Evolutionary conservation across 2,329 filamentous ascomycete species (phyloP), one percentile per base, ranked within the genome.

Genomic region (Colletotrichum limetticola): DNA sequence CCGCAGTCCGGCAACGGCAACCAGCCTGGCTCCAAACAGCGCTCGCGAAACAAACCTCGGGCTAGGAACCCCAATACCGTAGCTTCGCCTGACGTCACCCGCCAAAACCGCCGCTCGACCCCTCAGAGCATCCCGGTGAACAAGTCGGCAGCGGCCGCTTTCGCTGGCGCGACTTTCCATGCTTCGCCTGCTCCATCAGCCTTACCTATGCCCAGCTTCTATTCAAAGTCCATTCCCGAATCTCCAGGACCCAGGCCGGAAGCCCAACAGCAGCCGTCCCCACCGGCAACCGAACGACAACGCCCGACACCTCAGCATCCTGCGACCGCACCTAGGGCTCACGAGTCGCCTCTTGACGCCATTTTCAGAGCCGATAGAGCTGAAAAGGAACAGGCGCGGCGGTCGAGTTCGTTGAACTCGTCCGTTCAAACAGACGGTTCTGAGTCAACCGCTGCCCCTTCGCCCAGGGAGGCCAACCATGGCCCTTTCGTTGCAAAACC

Each of bases 141-240:
- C 75, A 88, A 87, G 78, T 82, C 87, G 58, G 82, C 82, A 35
- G 83, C 83, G 61, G 86, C 90, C 72, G 91, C 93, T 58, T 99
- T 98, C 83, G 97, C 97, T 52, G 97, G 96, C 16, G 93, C 96
- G 42, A 97, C 95, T 5, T 99, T 98, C 82, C 95, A 98, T 82
- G 94, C 95, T 53, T 98, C 97, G 9, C 97, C 97, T 24, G 96
- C 95, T 1, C 93, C 97, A 0, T 97, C 95, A 9, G 92, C 95
- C 28, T 87, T 99, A 37, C 97, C 97, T 0, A 93, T 98, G 71
- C 97, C 97, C 12, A 97, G 93, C 79, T 98, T 98, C 81, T 90
- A 87, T 42, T 92, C 93, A 32, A 95, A 93, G 78, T 91, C 94
- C 0, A 87, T 94, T 14, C 91, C 92, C 4, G 92, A 93, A 70